Percentiles rank a stretch among this genome's conserved stretches.
These are phyloP conservation scores for Echinochloa phyllopogon DNA, from an alignment of 176 grass and related monocot species.

Conservation along the genomic window DNA sequence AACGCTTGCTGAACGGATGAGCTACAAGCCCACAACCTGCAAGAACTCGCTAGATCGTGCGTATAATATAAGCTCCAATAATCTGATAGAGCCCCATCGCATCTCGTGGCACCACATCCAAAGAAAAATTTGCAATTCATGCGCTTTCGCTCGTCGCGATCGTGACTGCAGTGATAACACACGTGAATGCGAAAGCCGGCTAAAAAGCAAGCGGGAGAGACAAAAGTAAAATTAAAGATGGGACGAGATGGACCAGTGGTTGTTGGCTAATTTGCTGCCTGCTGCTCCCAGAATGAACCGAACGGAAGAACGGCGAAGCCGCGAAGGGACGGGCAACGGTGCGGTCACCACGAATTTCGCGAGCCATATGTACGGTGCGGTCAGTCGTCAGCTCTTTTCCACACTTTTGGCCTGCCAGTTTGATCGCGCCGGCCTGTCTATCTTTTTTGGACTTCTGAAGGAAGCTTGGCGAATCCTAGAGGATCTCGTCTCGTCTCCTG, in stretches of 20 bases:
- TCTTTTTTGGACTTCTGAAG: too few relatives aligned
- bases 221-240: neutral
- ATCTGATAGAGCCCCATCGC: neutral
- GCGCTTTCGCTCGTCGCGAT: neutral
- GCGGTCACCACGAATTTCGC: neutral
- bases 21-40: too few relatives aligned
- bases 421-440: too few relatives aligned
- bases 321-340: neutral
- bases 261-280: neutral
- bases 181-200: neutral
- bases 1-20: too few relatives aligned
- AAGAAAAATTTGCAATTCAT: neutral
- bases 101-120: neutral
- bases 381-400: neutral
- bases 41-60: neutral
- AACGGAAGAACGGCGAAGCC: too few relatives aligned
- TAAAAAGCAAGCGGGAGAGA: neutral
- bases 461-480: too few relatives aligned
- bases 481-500: too few relatives aligned
- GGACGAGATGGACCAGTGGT: too few relatives aligned
- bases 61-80: conserved; percentile 6
- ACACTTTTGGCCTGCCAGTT: too few relatives aligned
- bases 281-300: neutral
- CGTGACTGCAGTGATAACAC: neutral
- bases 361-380: neutral